Evolutionary conservation across 2,329 filamentous ascomycete genomes (phyloP).

Genomic region (Aureobasidium zeae): DNA sequence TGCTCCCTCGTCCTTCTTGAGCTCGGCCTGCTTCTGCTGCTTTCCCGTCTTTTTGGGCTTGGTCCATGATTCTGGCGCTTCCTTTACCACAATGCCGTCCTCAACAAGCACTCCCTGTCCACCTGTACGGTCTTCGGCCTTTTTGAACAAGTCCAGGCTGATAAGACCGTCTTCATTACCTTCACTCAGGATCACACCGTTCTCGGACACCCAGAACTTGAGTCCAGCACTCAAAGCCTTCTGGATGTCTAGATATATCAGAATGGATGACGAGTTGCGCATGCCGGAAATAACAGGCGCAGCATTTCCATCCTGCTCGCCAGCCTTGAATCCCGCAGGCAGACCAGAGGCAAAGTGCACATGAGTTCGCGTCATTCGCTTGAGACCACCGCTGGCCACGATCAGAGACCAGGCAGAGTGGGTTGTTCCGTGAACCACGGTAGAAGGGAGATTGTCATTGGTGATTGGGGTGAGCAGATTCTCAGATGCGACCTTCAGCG

Average conservation of each 20-base stretch:
- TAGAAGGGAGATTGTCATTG: constrained; percentile 28
- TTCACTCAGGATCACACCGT: constrained; percentile 39
- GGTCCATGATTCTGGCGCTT: constrained; percentile 53
- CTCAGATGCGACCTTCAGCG: constrained; percentile 64
- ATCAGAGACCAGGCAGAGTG: constrained; percentile 71
- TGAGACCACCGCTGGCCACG: constrained; percentile 64
- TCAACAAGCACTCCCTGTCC: constrained; percentile 60
- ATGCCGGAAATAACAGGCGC: constrained; percentile 52
- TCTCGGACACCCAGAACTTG: constrained; percentile 49
- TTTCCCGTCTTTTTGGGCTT: constrained; percentile 29
- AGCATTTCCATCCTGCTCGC: constrained; percentile 17
- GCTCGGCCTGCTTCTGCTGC: constrained; percentile 13
- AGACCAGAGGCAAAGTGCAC: constrained; percentile 80
- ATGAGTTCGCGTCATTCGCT: constrained; percentile 74
- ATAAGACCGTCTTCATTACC: constrained; percentile 52
- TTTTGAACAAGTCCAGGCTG: constrained; percentile 58
- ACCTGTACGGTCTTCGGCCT: constrained; percentile 54
- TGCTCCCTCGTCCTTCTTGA: background rate
- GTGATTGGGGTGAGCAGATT: constrained; percentile 62
- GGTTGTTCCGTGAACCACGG: constrained; percentile 81
- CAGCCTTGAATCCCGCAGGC: constrained; percentile 38
- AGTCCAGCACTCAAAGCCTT: constrained; percentile 68
- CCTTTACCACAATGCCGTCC: constrained; percentile 56
- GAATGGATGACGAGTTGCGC: constrained; percentile 47
- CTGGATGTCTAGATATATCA: constrained; percentile 70